A percentile compares a stretch with the other conserved stretches of the same genome.
phyloP scores from a whole-genome alignment of 1,139 yeast species.

The Hyphopichia fennica region DNA sequence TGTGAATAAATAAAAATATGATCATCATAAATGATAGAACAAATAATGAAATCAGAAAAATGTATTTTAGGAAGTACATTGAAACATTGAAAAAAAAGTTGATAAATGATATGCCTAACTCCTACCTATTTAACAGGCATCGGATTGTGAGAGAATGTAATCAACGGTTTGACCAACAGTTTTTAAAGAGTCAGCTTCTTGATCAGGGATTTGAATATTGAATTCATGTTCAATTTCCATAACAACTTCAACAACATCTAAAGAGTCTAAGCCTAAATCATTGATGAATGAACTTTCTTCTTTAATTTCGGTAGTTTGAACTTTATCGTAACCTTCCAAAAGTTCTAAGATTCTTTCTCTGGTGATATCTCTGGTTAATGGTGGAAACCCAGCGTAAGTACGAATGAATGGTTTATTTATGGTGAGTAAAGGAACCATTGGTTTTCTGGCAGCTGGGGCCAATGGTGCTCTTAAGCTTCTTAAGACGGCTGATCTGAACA shows the following conservation, averaged over 20 bases:
- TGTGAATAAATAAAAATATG: too few species aligned
- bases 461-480: slow-evolving; percentile 28
- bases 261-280: slow-evolving; percentile 83
- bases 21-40: too few species aligned
- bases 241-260: slow-evolving; percentile 85
- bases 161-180: slow-evolving; percentile 83
- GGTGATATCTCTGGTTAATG: slow-evolving; percentile 68
- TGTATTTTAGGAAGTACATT: neutral
- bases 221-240: slow-evolving; percentile 89
- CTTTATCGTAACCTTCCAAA: slow-evolving; percentile 78
- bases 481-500: slow-evolving; percentile 36
- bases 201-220: slow-evolving; percentile 79
- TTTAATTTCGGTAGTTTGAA: slow-evolving; percentile 48
- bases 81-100: too few species aligned
- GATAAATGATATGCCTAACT: too few species aligned
- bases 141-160: slow-evolving; percentile 70
- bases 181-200: slow-evolving; percentile 79
- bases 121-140: slow-evolving; percentile 48
- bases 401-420: slow-evolving; percentile 27
- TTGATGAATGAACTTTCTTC: slow-evolving; percentile 63
- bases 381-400: slow-evolving; percentile 63
- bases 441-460: slow-evolving; percentile 13
- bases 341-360: slow-evolving; percentile 75
- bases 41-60: neutral
- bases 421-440: slow-evolving; percentile 14